phyloP scores from a whole-genome alignment of 495 filamentous ascomycete genomes.

The Neurospora sublineolata region DNA sequence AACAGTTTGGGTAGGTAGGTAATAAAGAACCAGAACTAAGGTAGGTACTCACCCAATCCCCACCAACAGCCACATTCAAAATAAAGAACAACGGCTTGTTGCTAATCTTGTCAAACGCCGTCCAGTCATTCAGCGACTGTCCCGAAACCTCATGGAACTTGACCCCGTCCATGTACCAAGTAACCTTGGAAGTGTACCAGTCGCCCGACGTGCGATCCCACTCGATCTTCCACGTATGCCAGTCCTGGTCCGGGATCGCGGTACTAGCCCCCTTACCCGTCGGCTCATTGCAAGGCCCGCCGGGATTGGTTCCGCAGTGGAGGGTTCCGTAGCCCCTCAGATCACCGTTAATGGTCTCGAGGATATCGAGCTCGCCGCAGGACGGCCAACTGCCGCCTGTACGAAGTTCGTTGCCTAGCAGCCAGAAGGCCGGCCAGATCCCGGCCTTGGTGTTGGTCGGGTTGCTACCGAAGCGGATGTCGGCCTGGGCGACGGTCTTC shows the following conservation, averaged over 20 bases:
- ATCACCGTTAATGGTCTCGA: conserved; percentile 38
- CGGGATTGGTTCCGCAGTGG: conserved; percentile 32
- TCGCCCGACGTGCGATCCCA: conserved; percentile 28
- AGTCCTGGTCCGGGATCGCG: conserved; percentile 28
- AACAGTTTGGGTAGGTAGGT: not conserved
- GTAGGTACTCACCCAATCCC: conserved; percentile 33
- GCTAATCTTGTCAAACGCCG: conserved; percentile 29
- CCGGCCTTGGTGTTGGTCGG: conserved; percentile 28
- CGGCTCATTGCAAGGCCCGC: conserved; percentile 37
- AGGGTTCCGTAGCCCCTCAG: conserved; percentile 34
- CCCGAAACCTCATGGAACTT: conserved; percentile 32
- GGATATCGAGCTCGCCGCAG: conserved; percentile 41
- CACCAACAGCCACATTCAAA: conserved; percentile 42
- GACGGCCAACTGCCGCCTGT: conserved; percentile 31
- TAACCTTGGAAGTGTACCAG: conserved; percentile 34
- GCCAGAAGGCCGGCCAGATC: conserved; percentile 45
- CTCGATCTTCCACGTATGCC: conserved; percentile 36
- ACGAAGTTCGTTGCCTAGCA: conserved; percentile 34
- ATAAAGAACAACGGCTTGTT: conserved; percentile 31
- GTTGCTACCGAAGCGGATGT: conserved; percentile 33
- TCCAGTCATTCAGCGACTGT: conserved; percentile 20
- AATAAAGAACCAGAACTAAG: not conserved
- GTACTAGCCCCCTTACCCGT: conserved; percentile 25
- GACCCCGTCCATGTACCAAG: conserved; percentile 35
- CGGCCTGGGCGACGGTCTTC: conserved; percentile 30